These are phyloP conservation scores for Purpureocillium takamizusanense DNA, from an alignment of 2,329 filamentous ascomycete species.

Conservation along the genomic window DNA sequence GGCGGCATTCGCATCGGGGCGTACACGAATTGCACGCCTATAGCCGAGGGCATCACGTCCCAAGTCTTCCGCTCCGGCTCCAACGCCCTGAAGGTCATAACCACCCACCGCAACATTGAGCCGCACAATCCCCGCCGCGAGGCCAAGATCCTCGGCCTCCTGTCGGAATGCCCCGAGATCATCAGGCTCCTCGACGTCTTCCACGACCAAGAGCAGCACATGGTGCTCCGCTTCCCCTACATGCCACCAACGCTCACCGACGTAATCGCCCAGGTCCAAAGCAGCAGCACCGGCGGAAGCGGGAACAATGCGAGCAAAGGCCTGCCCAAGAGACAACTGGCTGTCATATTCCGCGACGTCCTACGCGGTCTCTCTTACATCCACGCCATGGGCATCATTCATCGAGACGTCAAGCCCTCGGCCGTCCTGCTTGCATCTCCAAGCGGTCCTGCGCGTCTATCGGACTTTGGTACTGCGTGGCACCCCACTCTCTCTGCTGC, in stretches of 20 bases:
- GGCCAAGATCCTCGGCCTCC: slow-evolving; percentile 57
- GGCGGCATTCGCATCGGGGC: slow-evolving; percentile 39
- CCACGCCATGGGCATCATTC: slow-evolving; percentile 70
- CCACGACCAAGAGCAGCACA: slow-evolving; percentile 57
- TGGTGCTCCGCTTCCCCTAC: slow-evolving; percentile 81
- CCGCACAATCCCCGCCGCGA: slow-evolving; percentile 81
- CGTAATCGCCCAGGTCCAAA: slow-evolving; percentile 45
- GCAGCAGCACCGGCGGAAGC: background rate
- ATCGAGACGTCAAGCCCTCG: slow-evolving; percentile 89
- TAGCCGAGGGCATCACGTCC: slow-evolving; percentile 68
- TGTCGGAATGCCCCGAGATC: slow-evolving; percentile 37
- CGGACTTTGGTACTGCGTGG: slow-evolving; percentile 93
- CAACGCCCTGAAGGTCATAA: slow-evolving; percentile 77
- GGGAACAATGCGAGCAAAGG: background rate
- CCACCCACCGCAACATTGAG: slow-evolving; percentile 59
- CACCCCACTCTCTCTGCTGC: slow-evolving; percentile 47
- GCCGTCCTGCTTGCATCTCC: slow-evolving; percentile 67
- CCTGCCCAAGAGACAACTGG: slow-evolving; percentile 21
- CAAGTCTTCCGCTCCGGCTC: slow-evolving; percentile 63
- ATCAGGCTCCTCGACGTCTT: slow-evolving; percentile 68
- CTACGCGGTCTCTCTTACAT: slow-evolving; percentile 64
- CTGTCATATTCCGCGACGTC: slow-evolving; percentile 51
- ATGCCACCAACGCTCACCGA: slow-evolving; percentile 63
- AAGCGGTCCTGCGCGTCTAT: slow-evolving; percentile 65
- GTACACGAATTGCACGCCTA: slow-evolving; percentile 42